Evolutionary conservation across 129 eudicot genomes (phyloP).

Genomic region (Chrysanthemum makinoi): DNA sequence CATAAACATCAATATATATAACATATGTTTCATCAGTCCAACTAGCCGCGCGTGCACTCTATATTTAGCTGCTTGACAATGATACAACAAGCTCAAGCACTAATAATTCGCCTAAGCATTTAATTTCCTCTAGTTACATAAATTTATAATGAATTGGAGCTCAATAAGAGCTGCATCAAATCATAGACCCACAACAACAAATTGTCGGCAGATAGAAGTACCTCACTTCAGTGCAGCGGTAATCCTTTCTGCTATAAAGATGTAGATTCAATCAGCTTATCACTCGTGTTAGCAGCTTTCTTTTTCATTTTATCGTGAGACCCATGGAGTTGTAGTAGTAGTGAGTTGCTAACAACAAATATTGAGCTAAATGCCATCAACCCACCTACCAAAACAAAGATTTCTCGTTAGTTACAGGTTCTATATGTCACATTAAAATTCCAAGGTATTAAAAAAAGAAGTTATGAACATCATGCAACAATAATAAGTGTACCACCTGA

Average conservation of each 20-base stretch:
- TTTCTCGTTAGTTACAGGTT: neutral
- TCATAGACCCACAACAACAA: neutral
- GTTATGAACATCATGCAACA: neutral
- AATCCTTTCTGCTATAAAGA: slow-evolving; percentile 1
- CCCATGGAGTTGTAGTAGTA: slow-evolving; percentile 77
- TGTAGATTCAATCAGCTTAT: slow-evolving; percentile 21
- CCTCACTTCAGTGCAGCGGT: slow-evolving; percentile 1
- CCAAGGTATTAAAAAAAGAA: neutral
- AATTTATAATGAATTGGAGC: slow-evolving; percentile 12
- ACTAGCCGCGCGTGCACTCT: neutral
- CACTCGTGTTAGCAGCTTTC: slow-evolving; percentile 24
- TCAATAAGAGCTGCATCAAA: slow-evolving; percentile 11
- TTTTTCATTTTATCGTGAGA: slow-evolving; percentile 38
- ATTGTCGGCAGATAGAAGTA: slow-evolving; percentile 14
- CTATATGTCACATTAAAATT: neutral
- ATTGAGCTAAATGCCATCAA: slow-evolving; percentile 95
- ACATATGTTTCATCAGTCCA: neutral
- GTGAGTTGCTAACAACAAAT: slow-evolving; percentile 87
- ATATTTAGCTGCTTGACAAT: slow-evolving; percentile 6
- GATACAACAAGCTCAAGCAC: slow-evolving; percentile 6
- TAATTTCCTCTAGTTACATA: slow-evolving; percentile 15
- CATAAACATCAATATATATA: slow-evolving; percentile 4
- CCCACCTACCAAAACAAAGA: slow-evolving; percentile 61
- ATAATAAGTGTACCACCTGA: slow-evolving; percentile 48
- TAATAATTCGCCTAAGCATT: neutral